Percentiles rank a stretch among this genome's conserved stretches.
These are phyloP conservation scores for Dothistroma pini DNA, from an alignment of 2,329 filamentous ascomycete genomes.

Conservation along the genomic window DNA sequence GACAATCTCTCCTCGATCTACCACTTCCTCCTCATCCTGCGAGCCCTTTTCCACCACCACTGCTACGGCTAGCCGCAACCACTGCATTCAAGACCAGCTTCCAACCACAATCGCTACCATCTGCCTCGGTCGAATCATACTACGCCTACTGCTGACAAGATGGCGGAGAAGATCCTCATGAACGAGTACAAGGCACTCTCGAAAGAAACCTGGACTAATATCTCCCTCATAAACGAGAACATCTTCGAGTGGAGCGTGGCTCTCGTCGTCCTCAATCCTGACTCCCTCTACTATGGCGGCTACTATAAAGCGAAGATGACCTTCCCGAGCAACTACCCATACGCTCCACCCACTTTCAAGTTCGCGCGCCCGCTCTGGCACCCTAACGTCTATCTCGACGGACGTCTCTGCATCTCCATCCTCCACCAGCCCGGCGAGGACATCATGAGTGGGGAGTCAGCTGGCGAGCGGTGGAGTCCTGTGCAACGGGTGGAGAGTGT, in stretches of 20 bases:
- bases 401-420: constrained; percentile 93
- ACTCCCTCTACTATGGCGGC: constrained; percentile 86
- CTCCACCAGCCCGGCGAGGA: constrained; percentile 90
- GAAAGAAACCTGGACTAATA: constrained; percentile 91
- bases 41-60: not conserved
- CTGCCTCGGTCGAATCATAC: not conserved
- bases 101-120: not conserved
- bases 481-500: constrained; percentile 93
- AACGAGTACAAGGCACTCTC: constrained; percentile 76
- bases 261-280: constrained; percentile 87
- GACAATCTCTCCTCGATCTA: not conserved
- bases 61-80: not conserved
- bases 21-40: not conserved
- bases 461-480: constrained; percentile 90
- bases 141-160: constrained; percentile 19
- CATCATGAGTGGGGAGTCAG: constrained; percentile 82
- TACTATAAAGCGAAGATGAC: constrained; percentile 90
- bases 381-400: constrained; percentile 90
- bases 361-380: constrained; percentile 80
- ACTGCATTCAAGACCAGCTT: not conserved
- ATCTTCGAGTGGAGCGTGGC: constrained; percentile 84
- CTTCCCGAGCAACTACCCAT: constrained; percentile 87
- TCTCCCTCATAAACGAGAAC: constrained; percentile 79
- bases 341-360: constrained; percentile 82
- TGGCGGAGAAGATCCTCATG: constrained; percentile 79